A percentile compares a stretch with the other conserved stretches of the same genome.
These are phyloP conservation scores for Rhododendron ovatum DNA, from an alignment of 148 eudicot genomes.

Conservation along the genomic window DNA sequence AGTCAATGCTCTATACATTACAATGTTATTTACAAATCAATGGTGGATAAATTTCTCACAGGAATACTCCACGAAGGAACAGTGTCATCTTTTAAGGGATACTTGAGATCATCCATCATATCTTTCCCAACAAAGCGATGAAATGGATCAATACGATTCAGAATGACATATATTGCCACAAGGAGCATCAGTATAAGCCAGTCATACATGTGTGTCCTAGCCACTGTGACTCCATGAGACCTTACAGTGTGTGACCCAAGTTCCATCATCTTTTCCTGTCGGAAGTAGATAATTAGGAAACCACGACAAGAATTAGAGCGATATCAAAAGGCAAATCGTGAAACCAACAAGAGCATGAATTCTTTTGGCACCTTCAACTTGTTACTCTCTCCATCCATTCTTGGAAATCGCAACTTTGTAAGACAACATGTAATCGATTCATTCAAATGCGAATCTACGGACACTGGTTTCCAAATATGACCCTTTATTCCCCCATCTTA, in stretches of 20 bases:
- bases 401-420: background rate
- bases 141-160: slow-evolving; percentile 39
- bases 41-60: slow-evolving; percentile 23
- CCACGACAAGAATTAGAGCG: background rate
- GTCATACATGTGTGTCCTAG: slow-evolving; percentile 39
- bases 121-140: slow-evolving; percentile 41
- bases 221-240: slow-evolving; percentile 41
- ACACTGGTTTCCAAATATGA: background rate
- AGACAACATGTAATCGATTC: background rate
- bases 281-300: background rate
- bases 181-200: slow-evolving; percentile 46
- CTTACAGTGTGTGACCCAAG: slow-evolving; percentile 31
- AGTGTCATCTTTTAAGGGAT: slow-evolving; percentile 42
- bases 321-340: background rate
- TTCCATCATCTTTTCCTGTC: slow-evolving; percentile 29
- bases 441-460: background rate
- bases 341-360: background rate
- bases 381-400: background rate
- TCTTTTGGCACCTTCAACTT: background rate
- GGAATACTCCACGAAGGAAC: slow-evolving; percentile 52
- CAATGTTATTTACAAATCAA: too few species aligned
- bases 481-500: background rate
- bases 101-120: slow-evolving; percentile 50
- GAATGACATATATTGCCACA: slow-evolving; percentile 23
- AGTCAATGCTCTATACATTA: background rate